These are phyloP conservation scores for Macrophomina tecta DNA, from an alignment of 2,329 filamentous ascomycete species.

Conservation along the genomic window DNA sequence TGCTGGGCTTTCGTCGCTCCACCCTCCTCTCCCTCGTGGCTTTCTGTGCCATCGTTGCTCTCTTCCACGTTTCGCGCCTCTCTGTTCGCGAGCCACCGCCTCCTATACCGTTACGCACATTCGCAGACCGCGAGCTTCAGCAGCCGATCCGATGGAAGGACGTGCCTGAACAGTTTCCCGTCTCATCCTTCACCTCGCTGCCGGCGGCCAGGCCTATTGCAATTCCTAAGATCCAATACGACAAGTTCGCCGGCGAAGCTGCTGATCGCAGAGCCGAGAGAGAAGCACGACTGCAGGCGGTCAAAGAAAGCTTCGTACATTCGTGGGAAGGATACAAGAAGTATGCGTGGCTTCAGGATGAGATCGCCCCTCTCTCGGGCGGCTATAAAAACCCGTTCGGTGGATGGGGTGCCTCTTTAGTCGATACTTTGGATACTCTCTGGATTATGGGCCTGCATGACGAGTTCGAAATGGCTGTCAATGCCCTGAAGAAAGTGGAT, in stretches of 20 bases:
- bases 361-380: conserved; percentile 58
- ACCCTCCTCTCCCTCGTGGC: conserved; percentile 37
- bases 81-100: conserved; percentile 32
- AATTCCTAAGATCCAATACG: conserved; percentile 47
- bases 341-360: conserved; percentile 60
- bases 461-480: conserved; percentile 63
- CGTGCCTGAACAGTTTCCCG: conserved; percentile 39
- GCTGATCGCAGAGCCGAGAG: conserved; percentile 38
- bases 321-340: conserved; percentile 59
- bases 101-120: conserved; percentile 36
- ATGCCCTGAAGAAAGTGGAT: conserved; percentile 60
- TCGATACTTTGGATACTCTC: conserved; percentile 67
- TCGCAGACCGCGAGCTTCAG: conserved; percentile 33
- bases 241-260: conserved; percentile 43
- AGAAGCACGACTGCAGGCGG: conserved; percentile 39
- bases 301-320: conserved; percentile 46
- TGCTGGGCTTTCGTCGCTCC: conserved; percentile 39
- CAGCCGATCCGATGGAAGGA: conserved; percentile 43
- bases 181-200: conserved; percentile 40
- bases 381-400: conserved; percentile 57
- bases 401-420: conserved; percentile 64
- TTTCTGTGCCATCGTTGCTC: conserved; percentile 39
- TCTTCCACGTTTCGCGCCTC: conserved; percentile 38
- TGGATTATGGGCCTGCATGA: conserved; percentile 66
- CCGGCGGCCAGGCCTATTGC: conserved; percentile 38